A percentile compares a stretch with the other conserved stretches of the same genome.
These are phyloP conservation scores for Huiozyma naganishii DNA, from an alignment of 805 yeast species.

Conservation along the genomic window DNA sequence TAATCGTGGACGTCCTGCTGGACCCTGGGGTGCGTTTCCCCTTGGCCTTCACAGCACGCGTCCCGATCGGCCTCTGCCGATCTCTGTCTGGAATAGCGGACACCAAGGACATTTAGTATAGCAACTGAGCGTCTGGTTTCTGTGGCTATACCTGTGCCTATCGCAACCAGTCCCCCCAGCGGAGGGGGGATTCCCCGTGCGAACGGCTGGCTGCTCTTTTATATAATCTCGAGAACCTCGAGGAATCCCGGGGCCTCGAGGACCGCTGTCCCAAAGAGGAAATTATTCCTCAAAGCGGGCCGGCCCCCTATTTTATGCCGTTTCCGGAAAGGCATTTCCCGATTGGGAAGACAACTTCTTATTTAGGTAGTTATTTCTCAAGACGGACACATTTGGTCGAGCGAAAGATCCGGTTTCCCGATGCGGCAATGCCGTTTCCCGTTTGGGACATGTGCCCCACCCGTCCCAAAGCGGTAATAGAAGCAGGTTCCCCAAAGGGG, in stretches of 20 bases:
- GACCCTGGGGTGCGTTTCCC: slow-evolving; percentile 2
- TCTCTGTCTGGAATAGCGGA: slow-evolving; percentile 14
- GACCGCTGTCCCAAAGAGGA: too few species aligned
- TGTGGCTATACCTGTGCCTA: background rate
- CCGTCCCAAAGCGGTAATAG: background rate
- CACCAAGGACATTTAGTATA: slow-evolving; percentile 22
- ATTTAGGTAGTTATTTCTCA: too few species aligned
- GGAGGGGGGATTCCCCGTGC: too few species aligned
- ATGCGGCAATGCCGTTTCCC: background rate
- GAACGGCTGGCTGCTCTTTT: too few species aligned
- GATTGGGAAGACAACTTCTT: too few species aligned
- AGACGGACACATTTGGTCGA: too few species aligned
- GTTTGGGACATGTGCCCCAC: background rate
- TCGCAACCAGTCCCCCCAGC: background rate
- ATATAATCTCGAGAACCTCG: too few species aligned
- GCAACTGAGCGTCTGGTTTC: background rate
- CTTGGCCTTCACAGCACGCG: background rate
- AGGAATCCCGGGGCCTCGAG: too few species aligned
- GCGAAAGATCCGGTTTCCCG: too few species aligned
- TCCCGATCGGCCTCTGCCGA: background rate
- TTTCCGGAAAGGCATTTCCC: too few species aligned
- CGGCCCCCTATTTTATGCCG: too few species aligned
- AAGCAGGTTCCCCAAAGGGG: background rate
- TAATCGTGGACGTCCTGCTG: slow-evolving; percentile 3
- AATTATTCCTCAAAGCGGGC: too few species aligned